Conservation (phyloP, 805 yeast genomes). For the Saccharomyces paradoxus region DNA sequence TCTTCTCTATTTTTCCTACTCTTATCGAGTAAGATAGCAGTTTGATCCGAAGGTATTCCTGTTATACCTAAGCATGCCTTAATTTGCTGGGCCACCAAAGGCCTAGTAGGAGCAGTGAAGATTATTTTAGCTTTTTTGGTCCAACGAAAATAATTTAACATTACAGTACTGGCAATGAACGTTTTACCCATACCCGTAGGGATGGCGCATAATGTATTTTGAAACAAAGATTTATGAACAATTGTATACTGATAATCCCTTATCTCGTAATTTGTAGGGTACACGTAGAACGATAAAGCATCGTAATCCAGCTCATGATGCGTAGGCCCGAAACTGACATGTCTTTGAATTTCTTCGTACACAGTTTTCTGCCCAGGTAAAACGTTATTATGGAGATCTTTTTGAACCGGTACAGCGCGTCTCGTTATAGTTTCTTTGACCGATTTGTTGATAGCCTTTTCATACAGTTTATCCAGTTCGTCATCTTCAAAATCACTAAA, state of each 20-base stretch:
- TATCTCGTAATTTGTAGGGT: constrained; percentile 77
- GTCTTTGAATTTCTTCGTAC: constrained; percentile 34
- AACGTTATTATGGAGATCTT: constrained; percentile 29
- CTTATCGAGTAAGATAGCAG: constrained; percentile 67
- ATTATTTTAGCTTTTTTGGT: constrained; percentile 68
- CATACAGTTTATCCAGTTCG: constrained; percentile 27
- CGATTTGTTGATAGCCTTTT: constrained; percentile 27
- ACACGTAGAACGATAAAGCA: constrained; percentile 45
- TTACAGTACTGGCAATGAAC: constrained; percentile 87
- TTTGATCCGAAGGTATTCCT: constrained; percentile 68
- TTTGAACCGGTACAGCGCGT: constrained; percentile 29
- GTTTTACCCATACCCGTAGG: constrained; percentile 99
- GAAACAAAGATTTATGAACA: constrained; percentile 59
- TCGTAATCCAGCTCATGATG: constrained; percentile 42
- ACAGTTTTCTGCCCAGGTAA: constrained; percentile 23
- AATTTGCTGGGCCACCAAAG: constrained; percentile 92
- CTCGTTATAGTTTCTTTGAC: constrained; percentile 27
- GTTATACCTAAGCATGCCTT: constrained; percentile 84
- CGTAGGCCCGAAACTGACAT: constrained; percentile 35
- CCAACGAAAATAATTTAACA: constrained; percentile 87
- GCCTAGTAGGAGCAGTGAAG: constrained; percentile 95
- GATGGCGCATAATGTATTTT: constrained; percentile 76
- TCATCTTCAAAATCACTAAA: constrained; percentile 26
- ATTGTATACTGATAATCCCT: constrained; percentile 87
- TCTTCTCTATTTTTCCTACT: constrained; percentile 54